Percentiles rank a stretch among this genome's conserved stretches.
Conservation (phyloP, 768 basidiomycete species). For the Podaxis carcinomalis region DNA sequence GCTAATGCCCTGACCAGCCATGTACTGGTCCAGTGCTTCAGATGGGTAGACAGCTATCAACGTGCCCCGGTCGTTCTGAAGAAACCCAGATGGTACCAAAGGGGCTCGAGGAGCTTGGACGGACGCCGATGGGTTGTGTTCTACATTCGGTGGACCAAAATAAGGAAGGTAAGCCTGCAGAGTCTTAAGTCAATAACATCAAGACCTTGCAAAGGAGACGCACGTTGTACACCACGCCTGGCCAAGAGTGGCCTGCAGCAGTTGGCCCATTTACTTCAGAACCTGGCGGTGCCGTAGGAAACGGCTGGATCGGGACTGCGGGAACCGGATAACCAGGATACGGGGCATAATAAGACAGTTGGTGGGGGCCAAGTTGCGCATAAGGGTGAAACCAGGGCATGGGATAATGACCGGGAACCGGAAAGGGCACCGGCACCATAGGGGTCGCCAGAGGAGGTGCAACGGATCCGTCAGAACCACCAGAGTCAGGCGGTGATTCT, state of each 20-base stretch:
- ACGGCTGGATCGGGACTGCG: slow-evolving; percentile 19
- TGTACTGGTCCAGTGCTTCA: slow-evolving; percentile 67
- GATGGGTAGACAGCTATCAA: slow-evolving; percentile 67
- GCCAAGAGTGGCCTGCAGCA: slow-evolving; percentile 31
- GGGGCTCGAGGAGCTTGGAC: slow-evolving; percentile 40
- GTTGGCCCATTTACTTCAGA: slow-evolving; percentile 34
- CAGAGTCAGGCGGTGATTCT: background rate
- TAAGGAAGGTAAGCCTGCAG: slow-evolving; percentile 48
- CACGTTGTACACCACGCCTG: slow-evolving; percentile 44
- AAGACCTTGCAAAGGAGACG: slow-evolving; percentile 17
- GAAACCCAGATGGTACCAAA: slow-evolving; percentile 61
- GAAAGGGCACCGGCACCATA: slow-evolving; percentile 28
- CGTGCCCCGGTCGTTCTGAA: slow-evolving; percentile 70
- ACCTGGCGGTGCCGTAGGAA: slow-evolving; percentile 28
- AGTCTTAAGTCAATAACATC: slow-evolving; percentile 5
- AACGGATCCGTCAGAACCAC: background rate
- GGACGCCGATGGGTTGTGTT: slow-evolving; percentile 22
- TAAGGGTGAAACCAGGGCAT: slow-evolving; percentile 53
- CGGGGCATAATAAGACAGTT: slow-evolving; percentile 43
- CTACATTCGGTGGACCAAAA: slow-evolving; percentile 27
- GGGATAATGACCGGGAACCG: slow-evolving; percentile 36
- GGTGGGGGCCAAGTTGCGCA: slow-evolving; percentile 46
- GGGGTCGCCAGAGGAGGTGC: background rate
- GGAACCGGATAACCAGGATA: slow-evolving; percentile 43
- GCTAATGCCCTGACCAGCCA: slow-evolving; percentile 30